These are phyloP conservation scores for Phialophora chinensis DNA, from an alignment of 2,329 filamentous ascomycete genomes.

Conservation along the genomic window DNA sequence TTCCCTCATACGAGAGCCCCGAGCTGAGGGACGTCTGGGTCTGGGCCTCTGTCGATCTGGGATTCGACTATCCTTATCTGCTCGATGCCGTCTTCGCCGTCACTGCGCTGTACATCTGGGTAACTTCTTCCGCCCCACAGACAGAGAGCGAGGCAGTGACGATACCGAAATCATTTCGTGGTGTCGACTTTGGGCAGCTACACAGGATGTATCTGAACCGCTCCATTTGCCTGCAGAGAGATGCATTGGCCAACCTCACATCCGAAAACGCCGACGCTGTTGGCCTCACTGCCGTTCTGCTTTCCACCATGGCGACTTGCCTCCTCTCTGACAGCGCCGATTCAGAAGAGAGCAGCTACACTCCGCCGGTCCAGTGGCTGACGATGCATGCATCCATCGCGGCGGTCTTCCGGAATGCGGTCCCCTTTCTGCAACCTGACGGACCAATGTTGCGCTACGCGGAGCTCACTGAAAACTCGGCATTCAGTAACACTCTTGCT, in stretches of 20 bases:
- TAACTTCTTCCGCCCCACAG: background rate
- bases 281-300: conserved; percentile 41
- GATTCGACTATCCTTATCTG: conserved; percentile 22
- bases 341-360: conserved; percentile 41
- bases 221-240: conserved; percentile 42
- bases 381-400: conserved; percentile 41
- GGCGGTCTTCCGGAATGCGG: conserved; percentile 38
- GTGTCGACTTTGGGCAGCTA: conserved; percentile 22
- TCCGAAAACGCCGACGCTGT: conserved; percentile 42
- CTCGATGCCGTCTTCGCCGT: conserved; percentile 26
- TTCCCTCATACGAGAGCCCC: conserved; percentile 15
- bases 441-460: conserved; percentile 40
- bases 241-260: conserved; percentile 39
- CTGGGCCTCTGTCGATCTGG: conserved; percentile 9
- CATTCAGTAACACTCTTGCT: conserved; percentile 14
- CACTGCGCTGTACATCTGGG: conserved; percentile 26
- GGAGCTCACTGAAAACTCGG: conserved; percentile 35
- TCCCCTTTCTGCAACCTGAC: conserved; percentile 35
- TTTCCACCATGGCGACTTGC: conserved; percentile 40
- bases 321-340: conserved; percentile 40
- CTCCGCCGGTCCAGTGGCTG: conserved; percentile 44
- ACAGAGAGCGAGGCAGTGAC: background rate
- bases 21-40: conserved; percentile 15
- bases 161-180: conserved; percentile 12
- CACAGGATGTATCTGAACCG: conserved; percentile 33